Conservation (phyloP, 306 rosid species). For the Acacia crassicarpa region DNA sequence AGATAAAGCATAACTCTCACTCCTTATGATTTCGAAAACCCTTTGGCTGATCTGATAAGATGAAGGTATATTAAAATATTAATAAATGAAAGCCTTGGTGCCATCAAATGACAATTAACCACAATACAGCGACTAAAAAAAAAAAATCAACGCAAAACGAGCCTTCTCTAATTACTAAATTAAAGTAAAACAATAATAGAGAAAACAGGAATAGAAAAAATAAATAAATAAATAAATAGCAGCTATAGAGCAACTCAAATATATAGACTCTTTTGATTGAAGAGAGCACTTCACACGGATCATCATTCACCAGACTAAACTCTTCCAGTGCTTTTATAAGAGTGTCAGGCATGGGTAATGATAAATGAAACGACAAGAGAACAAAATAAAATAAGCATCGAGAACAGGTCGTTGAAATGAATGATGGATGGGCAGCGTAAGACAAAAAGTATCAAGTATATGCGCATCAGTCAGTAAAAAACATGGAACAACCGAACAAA, state of each 20-base stretch:
- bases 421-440: not conserved
- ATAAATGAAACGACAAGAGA: not conserved
- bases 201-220: not conserved
- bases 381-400: not conserved
- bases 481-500: not conserved
- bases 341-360: not conserved
- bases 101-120: not conserved
- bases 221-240: no score
- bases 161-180: not conserved
- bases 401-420: not conserved
- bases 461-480: not conserved
- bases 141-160: not conserved
- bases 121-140: not conserved
- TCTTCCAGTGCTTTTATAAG: not conserved
- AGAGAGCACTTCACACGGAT: not conserved
- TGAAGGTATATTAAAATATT: slow-evolving; percentile 18
- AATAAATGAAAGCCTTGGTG: not conserved
- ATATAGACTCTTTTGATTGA: not conserved
- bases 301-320: slow-evolving; percentile 7
- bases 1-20: slow-evolving; percentile 34
- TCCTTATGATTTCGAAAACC: slow-evolving; percentile 69
- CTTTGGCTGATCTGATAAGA: slow-evolving; percentile 77
- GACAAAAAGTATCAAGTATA: not conserved
- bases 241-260: not conserved
- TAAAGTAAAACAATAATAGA: not conserved